Percentiles rank a stretch among this genome's conserved stretches.
These are phyloP conservation scores for Cystoisospora suis DNA, from an alignment of 169 alveolate genomes.

Conservation along the genomic window DNA sequence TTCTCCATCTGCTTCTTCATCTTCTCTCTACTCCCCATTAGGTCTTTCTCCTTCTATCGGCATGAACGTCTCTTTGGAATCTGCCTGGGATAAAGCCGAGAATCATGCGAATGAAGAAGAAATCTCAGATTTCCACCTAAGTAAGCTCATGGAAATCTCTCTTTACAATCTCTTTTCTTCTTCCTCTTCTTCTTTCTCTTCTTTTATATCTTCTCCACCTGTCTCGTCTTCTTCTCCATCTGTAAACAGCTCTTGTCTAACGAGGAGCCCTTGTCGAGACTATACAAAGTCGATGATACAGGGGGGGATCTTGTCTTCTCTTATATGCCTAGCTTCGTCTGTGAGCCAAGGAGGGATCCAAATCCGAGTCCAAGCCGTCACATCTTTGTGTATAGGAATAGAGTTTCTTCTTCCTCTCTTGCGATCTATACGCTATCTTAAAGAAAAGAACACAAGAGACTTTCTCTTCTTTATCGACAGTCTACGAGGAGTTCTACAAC, in stretches of 20 bases:
- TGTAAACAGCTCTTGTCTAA: no score
- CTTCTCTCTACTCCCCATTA: no score
- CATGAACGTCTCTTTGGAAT: neutral
- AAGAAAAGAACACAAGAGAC: no score
- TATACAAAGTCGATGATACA: no score
- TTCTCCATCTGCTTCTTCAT: no score
- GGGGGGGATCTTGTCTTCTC: neutral
- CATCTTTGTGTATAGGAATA: neutral
- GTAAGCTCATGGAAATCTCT: neutral
- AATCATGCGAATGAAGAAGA: neutral
- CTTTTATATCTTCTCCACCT: no score
- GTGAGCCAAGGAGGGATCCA: neutral
- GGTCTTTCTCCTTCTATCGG: no score
- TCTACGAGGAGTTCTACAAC: no score
- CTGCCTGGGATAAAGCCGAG: slow-evolving; percentile 1
- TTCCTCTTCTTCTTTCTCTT: neutral
- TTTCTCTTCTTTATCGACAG: no score
- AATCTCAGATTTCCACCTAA: neutral
- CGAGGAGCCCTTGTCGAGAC: no score
- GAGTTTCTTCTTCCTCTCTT: neutral
- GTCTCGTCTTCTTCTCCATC: no score
- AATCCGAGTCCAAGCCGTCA: neutral
- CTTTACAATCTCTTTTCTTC: neutral
- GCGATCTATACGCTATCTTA: neutral
- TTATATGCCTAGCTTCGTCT: neutral